A percentile compares a stretch with the other conserved stretches of the same genome.
These are phyloP conservation scores for Barnettozyma botsteinii DNA, from an alignment of 805 yeast genomes.

Conservation along the genomic window DNA sequence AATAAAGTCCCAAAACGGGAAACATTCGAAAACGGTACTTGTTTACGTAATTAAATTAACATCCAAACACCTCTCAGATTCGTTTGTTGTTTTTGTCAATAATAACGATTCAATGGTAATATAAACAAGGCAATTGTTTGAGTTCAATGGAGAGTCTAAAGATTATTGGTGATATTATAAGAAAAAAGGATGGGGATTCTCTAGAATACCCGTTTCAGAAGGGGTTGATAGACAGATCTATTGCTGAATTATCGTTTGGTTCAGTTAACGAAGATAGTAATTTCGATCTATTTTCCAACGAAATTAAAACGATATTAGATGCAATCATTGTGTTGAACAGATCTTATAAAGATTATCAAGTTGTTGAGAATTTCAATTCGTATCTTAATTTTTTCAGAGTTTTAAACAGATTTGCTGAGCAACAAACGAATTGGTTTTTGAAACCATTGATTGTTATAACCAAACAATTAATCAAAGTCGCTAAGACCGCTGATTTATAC, in stretches of 20 bases:
- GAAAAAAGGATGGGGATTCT: neutral
- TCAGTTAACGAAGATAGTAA: neutral
- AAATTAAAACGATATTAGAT: constrained; percentile 12
- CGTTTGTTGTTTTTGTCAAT: neutral
- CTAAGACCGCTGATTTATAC: constrained; percentile 20
- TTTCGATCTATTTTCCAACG: constrained; percentile 5
- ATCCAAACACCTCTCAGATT: constrained; percentile 8
- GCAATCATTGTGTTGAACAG: constrained; percentile 10
- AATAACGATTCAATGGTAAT: no score
- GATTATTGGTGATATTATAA: neutral
- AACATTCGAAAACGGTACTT: neutral
- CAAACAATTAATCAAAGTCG: constrained; percentile 31
- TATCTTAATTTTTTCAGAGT: constrained; percentile 38
- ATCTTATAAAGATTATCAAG: constrained; percentile 28
- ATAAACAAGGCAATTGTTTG: no score
- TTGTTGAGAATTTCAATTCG: constrained; percentile 24
- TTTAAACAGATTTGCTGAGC: constrained; percentile 48
- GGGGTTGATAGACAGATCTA: neutral
- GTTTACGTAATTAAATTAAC: neutral
- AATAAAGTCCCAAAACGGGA: neutral
- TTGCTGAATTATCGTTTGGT: constrained; percentile 1
- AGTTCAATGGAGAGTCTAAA: constrained; percentile 6
- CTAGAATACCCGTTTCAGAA: constrained; percentile 2
- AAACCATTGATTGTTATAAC: constrained; percentile 36
- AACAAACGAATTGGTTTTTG: constrained; percentile 48